Evolutionary conservation across 257 asterid species (phyloP).

Genomic region (Scutellaria baicalensis): DNA sequence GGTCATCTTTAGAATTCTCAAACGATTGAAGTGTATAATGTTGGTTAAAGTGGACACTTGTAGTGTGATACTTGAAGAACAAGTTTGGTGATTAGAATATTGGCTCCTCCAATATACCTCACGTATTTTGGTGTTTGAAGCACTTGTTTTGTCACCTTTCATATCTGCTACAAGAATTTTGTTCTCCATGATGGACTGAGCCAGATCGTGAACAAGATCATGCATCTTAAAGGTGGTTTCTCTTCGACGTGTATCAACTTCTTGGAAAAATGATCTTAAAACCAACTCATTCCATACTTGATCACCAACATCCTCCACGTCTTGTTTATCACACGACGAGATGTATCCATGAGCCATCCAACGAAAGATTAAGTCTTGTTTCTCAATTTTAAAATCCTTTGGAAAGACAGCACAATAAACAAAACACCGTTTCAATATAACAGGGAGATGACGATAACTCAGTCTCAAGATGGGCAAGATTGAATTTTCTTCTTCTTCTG

Average conservation of each 20-base stretch:
- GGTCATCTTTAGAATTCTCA: background rate
- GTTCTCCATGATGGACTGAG: conserved; percentile 2
- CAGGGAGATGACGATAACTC: conserved; percentile 25
- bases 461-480: conserved; percentile 24
- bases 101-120: background rate
- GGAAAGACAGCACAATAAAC: conserved; percentile 24
- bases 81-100: background rate
- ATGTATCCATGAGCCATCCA: conserved; percentile 25
- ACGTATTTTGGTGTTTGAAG: background rate
- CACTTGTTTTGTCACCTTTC: background rate
- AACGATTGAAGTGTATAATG: background rate
- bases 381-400: background rate
- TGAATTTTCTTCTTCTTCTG: background rate
- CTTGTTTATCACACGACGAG: background rate
- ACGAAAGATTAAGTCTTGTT: conserved; percentile 9
- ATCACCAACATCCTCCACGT: conserved; percentile 6
- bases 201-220: conserved; percentile 15
- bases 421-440: conserved; percentile 16
- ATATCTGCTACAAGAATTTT: background rate
- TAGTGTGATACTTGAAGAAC: background rate
- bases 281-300: conserved; percentile 3
- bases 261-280: conserved; percentile 5
- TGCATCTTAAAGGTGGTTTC: background rate
- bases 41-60: background rate
- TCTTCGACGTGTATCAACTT: background rate